A percentile compares a stretch with the other conserved stretches of the same genome.
Conservation (phyloP, 495 filamentous ascomycete genomes). For the Tuber microsphaerosporum region DNA sequence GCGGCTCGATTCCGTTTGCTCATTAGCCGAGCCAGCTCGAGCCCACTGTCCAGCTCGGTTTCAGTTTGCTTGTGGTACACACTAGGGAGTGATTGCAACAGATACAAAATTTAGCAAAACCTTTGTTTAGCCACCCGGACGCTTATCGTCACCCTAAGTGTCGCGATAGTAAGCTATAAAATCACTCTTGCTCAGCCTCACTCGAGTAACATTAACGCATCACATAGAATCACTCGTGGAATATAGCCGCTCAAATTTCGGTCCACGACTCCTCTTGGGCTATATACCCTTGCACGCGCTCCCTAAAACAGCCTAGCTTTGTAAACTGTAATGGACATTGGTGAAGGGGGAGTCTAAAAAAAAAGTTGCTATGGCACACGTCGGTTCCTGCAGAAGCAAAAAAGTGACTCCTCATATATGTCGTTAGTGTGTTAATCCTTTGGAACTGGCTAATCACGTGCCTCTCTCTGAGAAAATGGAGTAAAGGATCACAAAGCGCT, state of each 20-base stretch:
- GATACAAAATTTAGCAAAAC: no score
- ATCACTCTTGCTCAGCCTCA: no score
- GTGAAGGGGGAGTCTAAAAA: neutral
- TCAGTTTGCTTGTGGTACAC: no score
- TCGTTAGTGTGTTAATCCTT: neutral
- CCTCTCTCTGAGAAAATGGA: neutral
- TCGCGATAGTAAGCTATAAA: no score
- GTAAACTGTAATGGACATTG: neutral
- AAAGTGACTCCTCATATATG: neutral
- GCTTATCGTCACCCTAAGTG: no score
- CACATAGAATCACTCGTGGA: neutral
- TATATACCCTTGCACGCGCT: neutral
- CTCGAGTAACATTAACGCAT: neutral
- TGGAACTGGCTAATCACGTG: neutral
- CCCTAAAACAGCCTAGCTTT: neutral
- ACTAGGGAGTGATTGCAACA: no score
- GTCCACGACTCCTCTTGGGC: neutral
- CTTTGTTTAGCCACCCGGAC: no score
- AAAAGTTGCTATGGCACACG: neutral
- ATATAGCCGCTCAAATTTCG: neutral
- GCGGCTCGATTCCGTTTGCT: no score
- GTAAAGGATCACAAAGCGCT: neutral
- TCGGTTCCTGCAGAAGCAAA: neutral
- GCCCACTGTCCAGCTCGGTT: no score
- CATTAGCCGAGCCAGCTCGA: no score